phyloP scores from a whole-genome alignment of 73 alveolate genomes.

The Blepharisma japonicum region DNA sequence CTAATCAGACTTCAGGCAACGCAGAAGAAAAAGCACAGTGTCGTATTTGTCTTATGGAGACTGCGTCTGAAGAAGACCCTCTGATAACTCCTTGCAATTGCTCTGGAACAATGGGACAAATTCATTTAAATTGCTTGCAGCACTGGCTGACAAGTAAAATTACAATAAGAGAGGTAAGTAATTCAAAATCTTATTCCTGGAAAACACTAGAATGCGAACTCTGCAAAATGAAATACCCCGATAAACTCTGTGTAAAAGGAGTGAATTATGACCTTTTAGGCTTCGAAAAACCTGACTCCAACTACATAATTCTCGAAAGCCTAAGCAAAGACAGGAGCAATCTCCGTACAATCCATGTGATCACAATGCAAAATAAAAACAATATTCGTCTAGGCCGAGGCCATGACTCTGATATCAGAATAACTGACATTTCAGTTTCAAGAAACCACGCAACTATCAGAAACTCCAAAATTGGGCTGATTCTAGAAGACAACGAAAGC shows the following conservation, averaged over 20 bases:
- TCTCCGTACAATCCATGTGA: slow-evolving; percentile 59
- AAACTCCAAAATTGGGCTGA: slow-evolving; percentile 58
- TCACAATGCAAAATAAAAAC: slow-evolving; percentile 54
- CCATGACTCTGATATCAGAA: slow-evolving; percentile 72
- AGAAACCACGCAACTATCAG: slow-evolving; percentile 73
- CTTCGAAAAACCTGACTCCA: slow-evolving; percentile 58
- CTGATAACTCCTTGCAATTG: slow-evolving; percentile 75
- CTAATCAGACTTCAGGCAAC: slow-evolving; percentile 36
- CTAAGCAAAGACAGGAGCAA: slow-evolving; percentile 62
- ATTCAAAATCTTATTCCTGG: slow-evolving; percentile 50
- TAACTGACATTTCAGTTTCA: slow-evolving; percentile 76
- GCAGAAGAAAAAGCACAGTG: slow-evolving; percentile 42
- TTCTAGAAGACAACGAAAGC: slow-evolving; percentile 70
- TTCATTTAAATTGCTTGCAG: slow-evolving; percentile 70
- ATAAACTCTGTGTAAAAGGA: slow-evolving; percentile 50
- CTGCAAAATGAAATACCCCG: slow-evolving; percentile 73
- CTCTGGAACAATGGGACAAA: slow-evolving; percentile 62
- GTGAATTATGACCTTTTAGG: slow-evolving; percentile 58
- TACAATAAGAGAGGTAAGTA: slow-evolving; percentile 35
- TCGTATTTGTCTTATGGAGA: neutral
- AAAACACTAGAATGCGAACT: slow-evolving; percentile 73
- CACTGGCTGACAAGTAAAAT: slow-evolving; percentile 59
- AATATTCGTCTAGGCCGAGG: slow-evolving; percentile 69
- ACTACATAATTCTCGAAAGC: slow-evolving; percentile 66
- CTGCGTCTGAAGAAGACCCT: slow-evolving; percentile 46